These are phyloP conservation scores for Dipteronia sinensis DNA, from an alignment of 345 rosid species.

Conservation along the genomic window DNA sequence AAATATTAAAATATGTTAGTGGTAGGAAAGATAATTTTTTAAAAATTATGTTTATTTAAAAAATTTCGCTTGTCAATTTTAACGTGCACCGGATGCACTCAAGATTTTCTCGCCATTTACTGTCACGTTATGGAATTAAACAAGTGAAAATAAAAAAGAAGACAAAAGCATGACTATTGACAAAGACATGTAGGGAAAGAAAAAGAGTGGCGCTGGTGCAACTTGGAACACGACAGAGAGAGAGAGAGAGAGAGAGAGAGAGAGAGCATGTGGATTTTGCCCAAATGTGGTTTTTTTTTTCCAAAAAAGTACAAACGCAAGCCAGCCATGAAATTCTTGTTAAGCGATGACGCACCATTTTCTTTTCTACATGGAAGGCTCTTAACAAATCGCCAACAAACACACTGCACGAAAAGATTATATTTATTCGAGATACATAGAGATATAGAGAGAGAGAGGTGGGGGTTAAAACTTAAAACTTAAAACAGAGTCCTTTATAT, in stretches of 20 bases:
- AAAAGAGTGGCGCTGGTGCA: not conserved
- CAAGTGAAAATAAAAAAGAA: not conserved
- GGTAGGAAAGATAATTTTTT: too few species aligned
- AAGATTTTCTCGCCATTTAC: not conserved
- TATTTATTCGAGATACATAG: not conserved
- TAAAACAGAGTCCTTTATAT: not conserved
- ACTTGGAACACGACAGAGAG: not conserved
- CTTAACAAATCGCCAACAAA: not conserved
- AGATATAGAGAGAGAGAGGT: not conserved
- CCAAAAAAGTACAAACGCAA: not conserved
- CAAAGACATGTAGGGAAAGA: not conserved
- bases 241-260: not conserved
- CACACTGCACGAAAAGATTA: not conserved
- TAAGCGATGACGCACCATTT: conserved; percentile 15
- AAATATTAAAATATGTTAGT: too few species aligned
- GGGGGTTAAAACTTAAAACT: too few species aligned
- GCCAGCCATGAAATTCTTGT: conserved; percentile 18
- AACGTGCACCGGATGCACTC: too few species aligned
- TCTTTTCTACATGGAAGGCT: conserved; percentile 16
- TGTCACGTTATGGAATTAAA: not conserved
- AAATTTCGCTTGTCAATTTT: too few species aligned
- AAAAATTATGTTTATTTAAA: too few species aligned
- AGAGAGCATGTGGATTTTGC: not conserved
- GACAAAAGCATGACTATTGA: not conserved
- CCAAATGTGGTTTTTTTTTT: not conserved